Percentiles rank a stretch among this genome's conserved stretches.
phyloP scores from a whole-genome alignment of 106 monocot species.

The Alisma plantagoaquatica region DNA sequence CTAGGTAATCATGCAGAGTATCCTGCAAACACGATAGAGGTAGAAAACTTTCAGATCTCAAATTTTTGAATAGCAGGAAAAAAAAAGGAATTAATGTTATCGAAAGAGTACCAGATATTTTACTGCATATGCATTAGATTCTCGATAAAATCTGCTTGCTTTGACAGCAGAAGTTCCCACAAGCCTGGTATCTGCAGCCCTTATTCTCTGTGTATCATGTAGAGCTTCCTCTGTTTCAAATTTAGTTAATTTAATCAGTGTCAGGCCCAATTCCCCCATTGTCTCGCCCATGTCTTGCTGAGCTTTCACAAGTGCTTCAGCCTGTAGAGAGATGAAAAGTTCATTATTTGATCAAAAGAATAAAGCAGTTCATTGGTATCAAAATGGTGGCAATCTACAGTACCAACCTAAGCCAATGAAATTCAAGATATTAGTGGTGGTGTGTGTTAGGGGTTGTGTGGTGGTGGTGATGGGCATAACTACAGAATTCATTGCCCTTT shows the following conservation, averaged over 20 bases:
- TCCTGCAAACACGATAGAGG: constrained; percentile 30
- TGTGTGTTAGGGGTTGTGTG: too few species aligned
- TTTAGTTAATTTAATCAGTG: constrained; percentile 77
- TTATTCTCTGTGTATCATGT: constrained; percentile 56
- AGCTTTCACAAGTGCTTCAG: constrained; percentile 83
- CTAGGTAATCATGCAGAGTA: constrained; percentile 83
- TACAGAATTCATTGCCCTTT: too few species aligned
- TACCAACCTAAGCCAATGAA: too few species aligned
- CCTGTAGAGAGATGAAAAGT: too few species aligned
- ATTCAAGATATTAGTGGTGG: too few species aligned
- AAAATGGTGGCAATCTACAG: too few species aligned
- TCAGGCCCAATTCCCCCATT: constrained; percentile 86
- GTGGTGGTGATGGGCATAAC: too few species aligned
- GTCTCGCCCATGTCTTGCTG: constrained; percentile 85
- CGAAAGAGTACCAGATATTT: constrained; percentile 88
- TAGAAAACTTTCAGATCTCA: too few species aligned
- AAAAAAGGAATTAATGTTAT: too few species aligned
- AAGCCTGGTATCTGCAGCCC: constrained; percentile 56
- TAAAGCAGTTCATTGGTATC: too few species aligned
- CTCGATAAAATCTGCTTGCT: constrained; percentile 79
- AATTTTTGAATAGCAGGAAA: too few species aligned
- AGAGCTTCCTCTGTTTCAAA: constrained; percentile 74
- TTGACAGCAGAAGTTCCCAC: constrained; percentile 90
- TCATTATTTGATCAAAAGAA: too few species aligned
- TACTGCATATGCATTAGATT: constrained; percentile 73